Evolutionary conservation across 2,329 filamentous ascomycete species (phyloP), one percentile per base, ranked within the genome.

Genomic region (Sporothrix brunneoviolacea): DNA sequence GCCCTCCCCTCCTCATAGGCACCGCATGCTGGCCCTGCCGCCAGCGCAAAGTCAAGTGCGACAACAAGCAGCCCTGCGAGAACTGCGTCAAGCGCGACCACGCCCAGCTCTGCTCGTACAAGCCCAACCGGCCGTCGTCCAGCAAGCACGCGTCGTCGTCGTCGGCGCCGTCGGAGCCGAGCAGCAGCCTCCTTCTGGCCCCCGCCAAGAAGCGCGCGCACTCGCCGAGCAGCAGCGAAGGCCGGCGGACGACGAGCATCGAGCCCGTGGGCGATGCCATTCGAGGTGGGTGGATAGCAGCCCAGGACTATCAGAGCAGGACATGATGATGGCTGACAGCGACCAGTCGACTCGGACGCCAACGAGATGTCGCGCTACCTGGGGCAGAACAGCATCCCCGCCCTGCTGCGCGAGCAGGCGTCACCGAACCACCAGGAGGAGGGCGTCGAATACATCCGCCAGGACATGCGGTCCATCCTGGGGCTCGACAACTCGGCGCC

Each of bases 1-100:
- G 15, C n/a, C 10, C n/a, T 4, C 13, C 27, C 24, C 43, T 32
- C 51, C 56, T 50, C 15, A 4, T 59, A 82, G 78, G 78, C 52
- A 82, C 79, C 37, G 79, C 79, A 4, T 84, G 81, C 60, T 84
- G 80, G 80, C 81, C 81, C 12, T 84, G 81, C 61, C 73, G 81
- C 40, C 81, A 84, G 64, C 74, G 81, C 56, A 84, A 84, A 65
- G 81, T 84, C 36, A 84, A 84, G 66, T 84, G 81, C 63, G 80
- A 84, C 67, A 84, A 83, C 64, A 80, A 83, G 63, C 75, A 82
- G 60, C 81, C 81, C 1, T 84, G 81, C 64, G 80, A 84, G 60
- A 84, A 84, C 61, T 84, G 81, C 60, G 74, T 82, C 60, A 83
- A 83, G 68, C 70, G 81, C 49, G 80, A 84, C 53, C 81, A 84